phyloP scores from a whole-genome alignment of 73 alveolate species.

The Paraurostyla sp. region DNA sequence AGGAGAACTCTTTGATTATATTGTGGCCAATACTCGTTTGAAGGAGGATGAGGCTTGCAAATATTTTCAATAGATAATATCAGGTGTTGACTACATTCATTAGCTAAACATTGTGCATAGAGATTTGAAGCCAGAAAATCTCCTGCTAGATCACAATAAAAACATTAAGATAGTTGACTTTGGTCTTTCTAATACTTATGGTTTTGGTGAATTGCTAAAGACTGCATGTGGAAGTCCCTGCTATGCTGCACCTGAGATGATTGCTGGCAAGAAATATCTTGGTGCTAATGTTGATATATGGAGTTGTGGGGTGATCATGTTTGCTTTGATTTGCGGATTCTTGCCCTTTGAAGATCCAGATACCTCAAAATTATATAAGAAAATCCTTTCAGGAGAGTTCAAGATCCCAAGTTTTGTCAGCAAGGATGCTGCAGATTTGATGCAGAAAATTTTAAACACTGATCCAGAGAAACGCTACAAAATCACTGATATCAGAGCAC shows the following conservation, averaged over 20 bases:
- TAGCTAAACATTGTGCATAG: conserved; percentile 94
- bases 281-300: conserved; percentile 93
- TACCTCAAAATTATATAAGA: conserved; percentile 92
- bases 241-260: conserved; percentile 98
- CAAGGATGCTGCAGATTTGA: conserved; percentile 89
- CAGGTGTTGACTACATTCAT: conserved; percentile 94
- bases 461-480: conserved; percentile 93
- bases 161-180: conserved; percentile 93
- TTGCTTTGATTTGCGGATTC: conserved; percentile 95
- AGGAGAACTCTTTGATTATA: conserved; percentile 92
- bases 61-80: conserved; percentile 90
- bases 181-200: conserved; percentile 92
- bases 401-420: conserved; percentile 90
- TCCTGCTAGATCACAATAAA: conserved; percentile 84
- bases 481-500: conserved; percentile 87
- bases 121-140: conserved; percentile 85
- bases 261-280: conserved; percentile 88
- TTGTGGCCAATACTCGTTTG: conserved; percentile 80
- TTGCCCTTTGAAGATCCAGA: conserved; percentile 96
- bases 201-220: conserved; percentile 79
- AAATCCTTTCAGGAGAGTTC: conserved; percentile 90
- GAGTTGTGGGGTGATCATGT: conserved; percentile 95
- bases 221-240: conserved; percentile 97
- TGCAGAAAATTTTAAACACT: conserved; percentile 82
- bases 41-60: conserved; percentile 95